Percentiles rank a stretch among this genome's conserved stretches.
Conservation (phyloP, 2,329 filamentous ascomycete species). For the Madurella fahalii region DNA sequence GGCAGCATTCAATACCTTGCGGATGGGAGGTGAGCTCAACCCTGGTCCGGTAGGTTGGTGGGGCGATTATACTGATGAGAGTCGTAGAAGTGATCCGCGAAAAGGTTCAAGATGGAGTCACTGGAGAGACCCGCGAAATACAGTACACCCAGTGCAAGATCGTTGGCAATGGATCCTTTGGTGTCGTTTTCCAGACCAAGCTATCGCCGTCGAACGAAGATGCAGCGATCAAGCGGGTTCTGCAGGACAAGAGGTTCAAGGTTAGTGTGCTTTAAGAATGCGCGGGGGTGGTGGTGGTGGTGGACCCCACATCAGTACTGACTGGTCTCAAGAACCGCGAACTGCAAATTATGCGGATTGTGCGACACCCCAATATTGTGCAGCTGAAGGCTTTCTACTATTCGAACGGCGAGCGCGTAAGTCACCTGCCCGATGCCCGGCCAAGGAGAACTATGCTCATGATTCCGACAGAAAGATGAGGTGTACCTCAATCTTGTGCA, state of each 20-base stretch:
- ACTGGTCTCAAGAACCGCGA: conserved; percentile 76
- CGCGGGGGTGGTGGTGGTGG: too few relatives aligned
- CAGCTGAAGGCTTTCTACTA: conserved; percentile 99
- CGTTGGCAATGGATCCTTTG: conserved; percentile 97
- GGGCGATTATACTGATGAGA: conserved; percentile 24
- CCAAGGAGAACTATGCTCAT: conserved; percentile 10
- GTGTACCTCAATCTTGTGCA: conserved; percentile 98
- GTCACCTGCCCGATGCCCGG: conserved; percentile 23
- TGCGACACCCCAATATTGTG: conserved; percentile 97
- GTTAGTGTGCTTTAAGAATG: conserved; percentile 42
- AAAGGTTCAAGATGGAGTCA: conserved; percentile 97
- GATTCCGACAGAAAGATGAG: conserved; percentile 75
- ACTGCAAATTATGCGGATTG: conserved; percentile 99
- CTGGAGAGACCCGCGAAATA: conserved; percentile 92
- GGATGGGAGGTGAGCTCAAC: conserved; percentile 86
- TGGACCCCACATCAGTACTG: background rate
- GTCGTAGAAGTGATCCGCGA: conserved; percentile 88
- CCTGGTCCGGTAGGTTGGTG: conserved; percentile 1
- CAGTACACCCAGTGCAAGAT: conserved; percentile 99
- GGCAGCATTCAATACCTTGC: conserved; percentile 78
- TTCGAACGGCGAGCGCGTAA: conserved; percentile 95
- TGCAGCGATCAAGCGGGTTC: conserved; percentile 96
- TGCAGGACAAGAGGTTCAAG: conserved; percentile 99
- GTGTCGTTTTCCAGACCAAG: conserved; percentile 98
- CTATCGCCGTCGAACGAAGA: conserved; percentile 96